Base-by-base conservation (phyloP, 768 basidiomycete genomes). In the Clitopilus hobsonii region DNA sequence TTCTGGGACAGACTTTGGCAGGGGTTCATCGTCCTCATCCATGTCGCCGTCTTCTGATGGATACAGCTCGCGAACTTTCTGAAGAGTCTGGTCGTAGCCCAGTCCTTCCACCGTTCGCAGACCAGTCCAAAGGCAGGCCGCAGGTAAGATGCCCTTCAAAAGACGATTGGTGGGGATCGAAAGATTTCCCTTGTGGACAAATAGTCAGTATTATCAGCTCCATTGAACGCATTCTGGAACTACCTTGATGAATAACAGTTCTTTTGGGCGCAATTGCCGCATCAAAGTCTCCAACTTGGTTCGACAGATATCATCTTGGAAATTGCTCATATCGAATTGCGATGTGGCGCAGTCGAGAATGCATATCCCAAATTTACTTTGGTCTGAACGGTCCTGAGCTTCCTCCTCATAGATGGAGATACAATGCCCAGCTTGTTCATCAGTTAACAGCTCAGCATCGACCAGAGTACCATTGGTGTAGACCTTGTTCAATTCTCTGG, bases 381-480 rank as follows among this genome's bases (percentile, higher is more conserved):
- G 63, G 49, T 75, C 75, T 4, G 66, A 56, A 6, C 69, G 73
- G 38, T 79, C 77, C 22, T 70, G 73, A 18, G 74, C 67, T 7
- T 72, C 75, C 16, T 78, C 74, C 64, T 92, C 91, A 6, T 86
- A 87, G 66, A 99, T 85, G 7, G 91, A 87, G 24, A 98, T 83
- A 65, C 96, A 98, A 65, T 99, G 97, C 3, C 91, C 93, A 0
- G 94, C 91, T 70, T 98, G 89, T 58, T 98, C 97, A 56, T 97
- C 92, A 0, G 82, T 88, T 27, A 98, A 77, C 54, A 96, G 85
- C 47, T 88, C 85, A 10, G 86, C 85, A 61, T 99, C 97, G 48
- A 98, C 88, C 23, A 98, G 85, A 0, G 97, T 99, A 2, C 97
- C 97, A 51, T 92, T 92, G 0, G 97, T 99, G 66, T 95, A 91